Conservation (phyloP, 257 asterid species). For the Ligustrum vulgare region DNA sequence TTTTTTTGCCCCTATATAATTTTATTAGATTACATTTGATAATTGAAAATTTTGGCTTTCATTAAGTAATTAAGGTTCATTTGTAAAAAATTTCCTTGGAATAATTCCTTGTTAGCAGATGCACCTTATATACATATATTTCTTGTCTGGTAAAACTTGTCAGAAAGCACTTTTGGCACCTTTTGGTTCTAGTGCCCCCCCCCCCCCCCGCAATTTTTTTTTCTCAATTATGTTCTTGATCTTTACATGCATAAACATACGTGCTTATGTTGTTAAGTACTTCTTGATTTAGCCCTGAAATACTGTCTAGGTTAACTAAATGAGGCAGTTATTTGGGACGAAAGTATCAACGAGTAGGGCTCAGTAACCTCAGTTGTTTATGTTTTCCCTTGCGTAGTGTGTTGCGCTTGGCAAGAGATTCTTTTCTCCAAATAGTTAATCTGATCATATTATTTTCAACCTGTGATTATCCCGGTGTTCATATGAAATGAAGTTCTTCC, state of each 20-base stretch:
- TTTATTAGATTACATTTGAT: conserved; percentile 9
- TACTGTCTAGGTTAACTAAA: neutral
- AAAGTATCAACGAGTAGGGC: neutral
- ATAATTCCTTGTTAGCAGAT: neutral
- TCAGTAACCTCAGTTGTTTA: neutral
- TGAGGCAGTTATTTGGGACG: neutral
- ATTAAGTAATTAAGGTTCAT: neutral
- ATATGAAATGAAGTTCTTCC: neutral
- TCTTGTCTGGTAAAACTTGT: neutral
- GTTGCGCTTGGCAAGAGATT: neutral
- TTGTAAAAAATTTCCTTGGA: neutral
- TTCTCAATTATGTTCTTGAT: neutral
- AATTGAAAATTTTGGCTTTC: neutral
- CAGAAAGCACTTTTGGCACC: neutral
- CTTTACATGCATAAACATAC: neutral
- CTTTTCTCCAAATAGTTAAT: neutral
- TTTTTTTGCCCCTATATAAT: neutral
- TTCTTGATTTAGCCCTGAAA: neutral
- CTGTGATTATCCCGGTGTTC: neutral
- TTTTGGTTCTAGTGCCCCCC: neutral
- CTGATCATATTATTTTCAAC: neutral
- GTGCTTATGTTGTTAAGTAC: neutral
- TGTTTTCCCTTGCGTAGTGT: neutral
- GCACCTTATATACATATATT: neutral
- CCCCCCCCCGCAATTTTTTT: too few species aligned